Conservation (phyloP, 2,329 filamentous ascomycete genomes). For the Plectosphaerella sp. region DNA sequence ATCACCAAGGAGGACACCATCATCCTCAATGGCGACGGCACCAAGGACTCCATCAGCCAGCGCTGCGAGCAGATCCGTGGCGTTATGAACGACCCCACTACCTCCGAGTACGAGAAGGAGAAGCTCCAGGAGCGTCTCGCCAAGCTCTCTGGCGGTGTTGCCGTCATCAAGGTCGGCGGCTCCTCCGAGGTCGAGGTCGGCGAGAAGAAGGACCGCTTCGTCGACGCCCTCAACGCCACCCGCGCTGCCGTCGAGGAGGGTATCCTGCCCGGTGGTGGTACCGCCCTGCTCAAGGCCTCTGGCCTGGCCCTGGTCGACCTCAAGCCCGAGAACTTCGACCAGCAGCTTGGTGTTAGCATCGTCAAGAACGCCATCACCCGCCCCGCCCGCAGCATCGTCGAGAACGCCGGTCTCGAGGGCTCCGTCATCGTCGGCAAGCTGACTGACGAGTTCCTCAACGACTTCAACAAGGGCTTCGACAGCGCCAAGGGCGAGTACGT, state of each 20-base stretch:
- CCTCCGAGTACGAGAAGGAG: conserved; percentile 99
- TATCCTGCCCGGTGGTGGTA: conserved; percentile 97
- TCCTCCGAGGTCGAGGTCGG: conserved; percentile 97
- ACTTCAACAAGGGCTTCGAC: conserved; percentile 99
- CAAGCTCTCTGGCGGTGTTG: conserved; percentile 97
- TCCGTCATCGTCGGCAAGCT: conserved; percentile 97
- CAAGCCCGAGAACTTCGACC: conserved; percentile 95
- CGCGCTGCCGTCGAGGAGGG: conserved; percentile 98
- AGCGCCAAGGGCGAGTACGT: conserved; percentile 96
- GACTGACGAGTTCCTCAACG: conserved; percentile 81
- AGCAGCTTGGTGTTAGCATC: conserved; percentile 96
- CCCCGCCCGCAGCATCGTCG: conserved; percentile 90
- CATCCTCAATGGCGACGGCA: conserved; percentile 92
- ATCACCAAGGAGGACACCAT: conserved; percentile 99
- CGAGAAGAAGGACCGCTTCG: conserved; percentile 99
- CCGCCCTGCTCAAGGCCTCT: conserved; percentile 94
- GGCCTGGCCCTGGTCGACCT: conserved; percentile 78
- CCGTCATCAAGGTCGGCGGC: conserved; percentile 98
- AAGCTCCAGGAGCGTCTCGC: conserved; percentile 99
- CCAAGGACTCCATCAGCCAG: conserved; percentile 89
- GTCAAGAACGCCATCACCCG: conserved; percentile 97
- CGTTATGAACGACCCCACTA: conserved; percentile 88
- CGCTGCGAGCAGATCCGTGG: conserved; percentile 99
- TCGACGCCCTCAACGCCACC: conserved; percentile 96
- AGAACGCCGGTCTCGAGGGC: conserved; percentile 95